Evolutionary conservation across 345 rosid species (phyloP).

Genomic region (Citrus maxima): DNA sequence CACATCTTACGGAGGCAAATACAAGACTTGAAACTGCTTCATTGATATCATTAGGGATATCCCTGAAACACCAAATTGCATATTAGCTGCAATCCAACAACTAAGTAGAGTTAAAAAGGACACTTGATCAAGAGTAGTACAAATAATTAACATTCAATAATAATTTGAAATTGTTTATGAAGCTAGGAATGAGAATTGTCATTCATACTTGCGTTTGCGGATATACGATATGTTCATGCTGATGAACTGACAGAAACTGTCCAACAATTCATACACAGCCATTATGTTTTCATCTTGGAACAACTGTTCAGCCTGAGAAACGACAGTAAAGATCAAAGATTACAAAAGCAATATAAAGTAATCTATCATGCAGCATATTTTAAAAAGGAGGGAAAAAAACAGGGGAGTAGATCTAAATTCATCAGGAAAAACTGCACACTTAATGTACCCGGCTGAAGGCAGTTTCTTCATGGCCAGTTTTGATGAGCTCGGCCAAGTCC

Average conservation of each 20-base stretch:
- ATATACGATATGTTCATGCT: slow-evolving; percentile 51
- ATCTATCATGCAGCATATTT: neutral
- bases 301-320: slow-evolving; percentile 57
- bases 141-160: neutral
- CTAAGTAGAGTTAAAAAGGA: neutral
- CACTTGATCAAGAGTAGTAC: neutral
- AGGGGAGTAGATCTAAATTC: neutral
- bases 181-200: neutral
- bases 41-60: slow-evolving; percentile 60
- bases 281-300: slow-evolving; percentile 45
- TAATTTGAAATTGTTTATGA: neutral
- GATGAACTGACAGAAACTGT: slow-evolving; percentile 61
- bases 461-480: slow-evolving; percentile 39
- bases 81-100: neutral
- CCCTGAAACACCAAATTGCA: slow-evolving; percentile 36
- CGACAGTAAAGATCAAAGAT: neutral
- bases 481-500: slow-evolving; percentile 64
- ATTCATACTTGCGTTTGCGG: slow-evolving; percentile 51
- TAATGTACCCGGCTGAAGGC: slow-evolving; percentile 55
- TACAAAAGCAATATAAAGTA: neutral
- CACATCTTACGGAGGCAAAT: slow-evolving; percentile 81
- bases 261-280: slow-evolving; percentile 49
- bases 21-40: slow-evolving; percentile 90
- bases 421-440: neutral
- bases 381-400: neutral